These are phyloP conservation scores for Psidium friedrichsthalianum DNA, from an alignment of 345 rosid genomes.

Conservation along the genomic window DNA sequence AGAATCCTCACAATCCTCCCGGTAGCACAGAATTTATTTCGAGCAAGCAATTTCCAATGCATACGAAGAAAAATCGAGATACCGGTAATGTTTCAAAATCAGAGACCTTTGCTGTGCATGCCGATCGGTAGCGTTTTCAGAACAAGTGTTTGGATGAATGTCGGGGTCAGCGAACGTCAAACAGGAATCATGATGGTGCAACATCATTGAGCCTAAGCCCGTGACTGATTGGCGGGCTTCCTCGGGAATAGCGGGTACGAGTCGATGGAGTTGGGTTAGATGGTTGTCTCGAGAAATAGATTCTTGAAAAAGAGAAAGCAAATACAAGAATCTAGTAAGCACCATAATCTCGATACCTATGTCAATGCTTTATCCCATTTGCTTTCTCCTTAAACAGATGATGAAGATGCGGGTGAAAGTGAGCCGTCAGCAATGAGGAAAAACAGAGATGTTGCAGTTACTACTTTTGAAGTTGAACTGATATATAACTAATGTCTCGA, in stretches of 20 bases:
- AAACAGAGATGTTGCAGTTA: not conserved
- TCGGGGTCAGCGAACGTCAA: not conserved
- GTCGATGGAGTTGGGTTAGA: not conserved
- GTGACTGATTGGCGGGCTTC: not conserved
- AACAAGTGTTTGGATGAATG: not conserved
- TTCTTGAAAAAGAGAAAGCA: not conserved
- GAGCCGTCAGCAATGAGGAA: not conserved
- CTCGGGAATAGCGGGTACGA: too few species aligned
- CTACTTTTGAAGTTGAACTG: too few species aligned
- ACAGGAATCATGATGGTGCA: not conserved
- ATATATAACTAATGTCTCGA: not conserved
- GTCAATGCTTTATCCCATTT: not conserved
- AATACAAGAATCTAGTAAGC: not conserved
- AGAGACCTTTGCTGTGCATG: not conserved
- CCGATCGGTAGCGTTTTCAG: not conserved
- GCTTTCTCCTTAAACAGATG: not conserved
- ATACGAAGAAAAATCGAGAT: not conserved
- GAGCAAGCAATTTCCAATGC: not conserved
- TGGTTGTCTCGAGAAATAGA: not conserved
- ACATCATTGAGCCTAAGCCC: not conserved
- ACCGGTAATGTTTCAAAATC: not conserved
- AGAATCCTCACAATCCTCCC: not conserved
- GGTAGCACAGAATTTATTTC: not conserved
- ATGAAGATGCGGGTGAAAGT: not conserved
- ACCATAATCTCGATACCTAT: not conserved